Base-by-base conservation (phyloP, 2,329 filamentous ascomycete genomes). In the Beauveria caledonica region DNA sequence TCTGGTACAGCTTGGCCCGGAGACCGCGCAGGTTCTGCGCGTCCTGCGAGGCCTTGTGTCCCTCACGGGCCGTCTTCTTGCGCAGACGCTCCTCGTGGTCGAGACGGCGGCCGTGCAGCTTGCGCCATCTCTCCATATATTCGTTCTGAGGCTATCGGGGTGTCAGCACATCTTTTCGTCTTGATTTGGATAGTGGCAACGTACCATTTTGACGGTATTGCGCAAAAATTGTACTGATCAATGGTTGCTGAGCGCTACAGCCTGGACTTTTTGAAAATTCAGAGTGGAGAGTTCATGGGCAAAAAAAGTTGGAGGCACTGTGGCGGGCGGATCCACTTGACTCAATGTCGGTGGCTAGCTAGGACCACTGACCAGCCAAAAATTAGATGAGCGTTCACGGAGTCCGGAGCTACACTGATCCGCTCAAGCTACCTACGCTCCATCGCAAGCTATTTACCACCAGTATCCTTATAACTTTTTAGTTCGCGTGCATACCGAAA, bases 21-120 rank as follows among this genome's bases (percentile, higher is more conserved):
- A 97, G 85, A 65, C 94, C 94, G 63, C 89, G 88, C 70, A 97
- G 82, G 75, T 94, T 96, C 80, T 97, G 93, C 25, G 94, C 92
- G 78, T 96, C 88, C 71, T 94, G 83, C 55, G 89, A 94, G 60
- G 85, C 85, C 77, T 92, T 87, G 81, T 99, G 93, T 62, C 86
- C 88, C 78, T 96, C 90, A 78, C 94, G 88, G 63, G 94, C 94
- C 64, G 85, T 79, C 68, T 87, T 86, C 82, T 99, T 99, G 70
- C 94, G 89, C 62, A 80, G 79, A 66, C 92, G 87, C 78, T 99
- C 94, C 70, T 97, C 92, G 74, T 93, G 84, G 73, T 96, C 91
- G 63, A 83, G 78, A 61, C 78, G 73, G 64, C 74, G 83, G 62
- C 86, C 80, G 65, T 77, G 74, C 51, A 72, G 68, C 62, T 72